Percentiles rank a stretch among this genome's conserved stretches.
Evolutionary conservation across 257 asterid genomes (phyloP).

Genomic region (Linaria vulgaris): DNA sequence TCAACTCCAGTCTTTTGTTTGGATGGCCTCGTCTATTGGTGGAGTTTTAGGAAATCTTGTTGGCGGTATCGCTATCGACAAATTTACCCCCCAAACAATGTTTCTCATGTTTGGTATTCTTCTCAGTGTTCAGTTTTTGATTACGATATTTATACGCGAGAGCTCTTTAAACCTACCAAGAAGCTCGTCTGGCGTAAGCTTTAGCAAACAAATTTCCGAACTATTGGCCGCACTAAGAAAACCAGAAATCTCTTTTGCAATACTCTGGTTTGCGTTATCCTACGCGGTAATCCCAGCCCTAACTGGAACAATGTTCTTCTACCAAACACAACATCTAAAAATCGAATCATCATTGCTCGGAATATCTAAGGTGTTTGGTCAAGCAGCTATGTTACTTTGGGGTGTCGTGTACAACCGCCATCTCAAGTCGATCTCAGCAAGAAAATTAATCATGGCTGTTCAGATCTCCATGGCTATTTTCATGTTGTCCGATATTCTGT

Average conservation of each 20-base stretch:
- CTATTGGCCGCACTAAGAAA: conserved; percentile 55
- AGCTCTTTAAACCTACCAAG: conserved; percentile 70
- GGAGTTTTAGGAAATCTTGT: conserved; percentile 80
- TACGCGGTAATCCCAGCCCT: conserved; percentile 80
- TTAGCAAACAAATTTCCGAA: conserved; percentile 57
- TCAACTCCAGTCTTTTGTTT: conserved; percentile 79
- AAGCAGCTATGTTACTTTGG: conserved; percentile 90
- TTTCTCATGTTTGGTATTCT: conserved; percentile 59
- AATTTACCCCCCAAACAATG: conserved; percentile 52
- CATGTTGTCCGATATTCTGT: conserved; percentile 69
- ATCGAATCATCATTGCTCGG: conserved; percentile 83
- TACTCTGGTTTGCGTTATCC: conserved; percentile 78
- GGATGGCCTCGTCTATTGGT: conserved; percentile 89
- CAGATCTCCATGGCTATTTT: conserved; percentile 63
- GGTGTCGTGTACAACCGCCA: conserved; percentile 60
- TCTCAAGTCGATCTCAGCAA: conserved; percentile 68
- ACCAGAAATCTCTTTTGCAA: conserved; percentile 64
- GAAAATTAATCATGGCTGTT: conserved; percentile 64
- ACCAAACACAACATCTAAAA: conserved; percentile 80
- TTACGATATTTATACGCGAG: conserved; percentile 60
- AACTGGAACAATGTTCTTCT: conserved; percentile 90
- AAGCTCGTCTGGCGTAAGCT: conserved; percentile 40
- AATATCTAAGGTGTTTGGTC: conserved; percentile 87
- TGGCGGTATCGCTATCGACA: conserved; percentile 63
- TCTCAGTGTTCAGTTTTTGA: conserved; percentile 59